These are phyloP conservation scores for Ocimum tenuiflorum DNA, from an alignment of 257 asterid genomes.

Conservation along the genomic window DNA sequence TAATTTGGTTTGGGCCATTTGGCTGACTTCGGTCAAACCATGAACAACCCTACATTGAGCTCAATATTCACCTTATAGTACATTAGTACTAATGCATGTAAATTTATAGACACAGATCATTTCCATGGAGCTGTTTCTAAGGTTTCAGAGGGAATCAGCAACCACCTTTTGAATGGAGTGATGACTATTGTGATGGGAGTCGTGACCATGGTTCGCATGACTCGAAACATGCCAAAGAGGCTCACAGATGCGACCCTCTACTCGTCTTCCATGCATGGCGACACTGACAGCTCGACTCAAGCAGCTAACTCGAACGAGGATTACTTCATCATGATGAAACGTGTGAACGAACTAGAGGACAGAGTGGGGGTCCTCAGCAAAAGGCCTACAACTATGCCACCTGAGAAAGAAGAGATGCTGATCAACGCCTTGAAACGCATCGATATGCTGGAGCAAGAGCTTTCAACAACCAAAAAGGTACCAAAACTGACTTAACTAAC, in stretches of 20 bases:
- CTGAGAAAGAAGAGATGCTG: slow-evolving; percentile 73
- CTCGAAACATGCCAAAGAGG: slow-evolving; percentile 73
- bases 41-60: no score
- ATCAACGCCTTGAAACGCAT: slow-evolving; percentile 56
- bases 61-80: no score
- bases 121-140: slow-evolving; percentile 25
- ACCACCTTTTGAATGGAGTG: slow-evolving; percentile 56
- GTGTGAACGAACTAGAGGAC: slow-evolving; percentile 81
- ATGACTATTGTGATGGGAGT: slow-evolving; percentile 73
- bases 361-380: slow-evolving; percentile 41
- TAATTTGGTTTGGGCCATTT: no score
- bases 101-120: slow-evolving; percentile 20
- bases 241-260: slow-evolving; percentile 67
- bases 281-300: slow-evolving; percentile 18
- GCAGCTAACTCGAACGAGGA: slow-evolving; percentile 46
- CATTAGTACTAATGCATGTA: no score
- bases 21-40: no score
- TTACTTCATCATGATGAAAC: slow-evolving; percentile 74
- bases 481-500: no score
- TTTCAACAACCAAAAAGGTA: slow-evolving; percentile 66
- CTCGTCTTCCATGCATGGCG: slow-evolving; percentile 42
- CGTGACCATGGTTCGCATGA: slow-evolving; percentile 72
- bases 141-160: slow-evolving; percentile 36
- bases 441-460: slow-evolving; percentile 61
- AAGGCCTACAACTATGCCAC: slow-evolving; percentile 60